Percentiles rank a stretch among this genome's conserved stretches.
Evolutionary conservation across 148 eudicot species (phyloP).

Genomic region (Spergularia marina): DNA sequence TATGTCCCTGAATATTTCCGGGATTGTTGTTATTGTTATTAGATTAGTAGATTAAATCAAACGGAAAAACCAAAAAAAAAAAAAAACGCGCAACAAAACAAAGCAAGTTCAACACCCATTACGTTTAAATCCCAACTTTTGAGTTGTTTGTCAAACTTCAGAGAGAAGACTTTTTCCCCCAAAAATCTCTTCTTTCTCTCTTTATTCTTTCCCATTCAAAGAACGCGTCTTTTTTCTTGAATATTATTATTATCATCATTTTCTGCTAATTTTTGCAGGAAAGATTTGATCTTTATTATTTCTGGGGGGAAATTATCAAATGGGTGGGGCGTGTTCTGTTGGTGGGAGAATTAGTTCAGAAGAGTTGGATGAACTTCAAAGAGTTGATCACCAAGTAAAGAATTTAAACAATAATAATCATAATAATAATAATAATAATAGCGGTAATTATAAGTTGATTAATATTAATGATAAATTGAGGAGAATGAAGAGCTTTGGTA

Average conservation of each 20-base stretch:
- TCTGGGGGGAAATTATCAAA: background rate
- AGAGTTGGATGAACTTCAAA: slow-evolving; percentile 21
- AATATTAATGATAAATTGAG: slow-evolving; percentile 34
- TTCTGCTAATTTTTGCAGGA: background rate
- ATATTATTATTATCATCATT: background rate
- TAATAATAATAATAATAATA: background rate
- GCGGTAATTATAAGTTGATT: slow-evolving; percentile 13
- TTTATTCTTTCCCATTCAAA: slow-evolving; percentile 8
- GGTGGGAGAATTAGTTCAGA: slow-evolving; percentile 28
- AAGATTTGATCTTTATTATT: background rate
- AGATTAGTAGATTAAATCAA: too few relatives aligned
- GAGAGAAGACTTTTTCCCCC: slow-evolving; percentile 7
- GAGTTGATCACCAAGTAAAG: slow-evolving; percentile 1
- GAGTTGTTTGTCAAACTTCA: slow-evolving; percentile 6
- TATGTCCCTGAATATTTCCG: too few relatives aligned
- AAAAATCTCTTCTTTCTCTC: background rate
- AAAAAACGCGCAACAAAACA: background rate
- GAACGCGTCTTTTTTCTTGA: slow-evolving; percentile 19
- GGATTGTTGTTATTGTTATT: too few relatives aligned
- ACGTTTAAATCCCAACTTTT: background rate
- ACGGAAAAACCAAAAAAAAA: too few relatives aligned
- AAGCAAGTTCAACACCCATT: slow-evolving; percentile 1
- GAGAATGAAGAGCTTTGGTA: slow-evolving; percentile 42
- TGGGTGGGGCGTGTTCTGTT: slow-evolving; percentile 36
- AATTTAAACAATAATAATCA: background rate